A percentile compares a stretch with the other conserved stretches of the same genome.
These are phyloP conservation scores for Tuber magnatum DNA, from an alignment of 495 filamentous ascomycete genomes.

Conservation along the genomic window DNA sequence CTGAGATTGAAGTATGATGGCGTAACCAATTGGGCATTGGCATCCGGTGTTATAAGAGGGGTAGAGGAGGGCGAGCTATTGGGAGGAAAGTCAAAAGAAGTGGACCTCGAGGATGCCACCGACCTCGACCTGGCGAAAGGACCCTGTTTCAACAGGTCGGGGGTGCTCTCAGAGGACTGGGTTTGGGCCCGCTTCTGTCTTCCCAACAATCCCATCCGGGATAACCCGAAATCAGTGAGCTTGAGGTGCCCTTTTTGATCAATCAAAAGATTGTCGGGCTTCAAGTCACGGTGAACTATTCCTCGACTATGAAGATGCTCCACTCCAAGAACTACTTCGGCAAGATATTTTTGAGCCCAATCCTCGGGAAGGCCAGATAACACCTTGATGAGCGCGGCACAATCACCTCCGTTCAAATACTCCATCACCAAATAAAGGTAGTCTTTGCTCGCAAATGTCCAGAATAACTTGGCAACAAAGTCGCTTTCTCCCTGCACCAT, in stretches of 20 bases:
- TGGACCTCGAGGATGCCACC: constrained; percentile 85
- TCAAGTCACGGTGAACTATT: constrained; percentile 93
- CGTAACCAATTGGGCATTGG: constrained; percentile 56
- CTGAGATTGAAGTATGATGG: constrained; percentile 89
- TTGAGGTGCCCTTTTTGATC: constrained; percentile 96
- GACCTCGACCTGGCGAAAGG: constrained; percentile 81
- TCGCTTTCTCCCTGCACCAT: constrained; percentile 99
- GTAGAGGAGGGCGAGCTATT: constrained; percentile 53
- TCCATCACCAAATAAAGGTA: constrained; percentile 99
- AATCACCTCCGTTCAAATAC: constrained; percentile 95
- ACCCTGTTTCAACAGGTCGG: constrained; percentile 85
- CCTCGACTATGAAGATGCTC: constrained; percentile 90
- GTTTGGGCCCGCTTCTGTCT: constrained; percentile 87
- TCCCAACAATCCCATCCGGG: constrained; percentile 92
- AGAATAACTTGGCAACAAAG: constrained; percentile 97
- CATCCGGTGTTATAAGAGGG: constrained; percentile 80
- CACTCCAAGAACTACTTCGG: constrained; percentile 88
- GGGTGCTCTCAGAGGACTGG: constrained; percentile 65
- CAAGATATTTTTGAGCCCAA: constrained; percentile 95
- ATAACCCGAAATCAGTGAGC: constrained; percentile 93
- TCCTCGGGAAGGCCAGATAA: constrained; percentile 87
- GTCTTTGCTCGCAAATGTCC: constrained; percentile 99
- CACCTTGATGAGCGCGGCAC: constrained; percentile 90
- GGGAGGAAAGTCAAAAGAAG: constrained; percentile 90
- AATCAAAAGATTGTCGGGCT: constrained; percentile 94